phyloP scores from a whole-genome alignment of 345 rosid species.

The Camelina hispida region DNA sequence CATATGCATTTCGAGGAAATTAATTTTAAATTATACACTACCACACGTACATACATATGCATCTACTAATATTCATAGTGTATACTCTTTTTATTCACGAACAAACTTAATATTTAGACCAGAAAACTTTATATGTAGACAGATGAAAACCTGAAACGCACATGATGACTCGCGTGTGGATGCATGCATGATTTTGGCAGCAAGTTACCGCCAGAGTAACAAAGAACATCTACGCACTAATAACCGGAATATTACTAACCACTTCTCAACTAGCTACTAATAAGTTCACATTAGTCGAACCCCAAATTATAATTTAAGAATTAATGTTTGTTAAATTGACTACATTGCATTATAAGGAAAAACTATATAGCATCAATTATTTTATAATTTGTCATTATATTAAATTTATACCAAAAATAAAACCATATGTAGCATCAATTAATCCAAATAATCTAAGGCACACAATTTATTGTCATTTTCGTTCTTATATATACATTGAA shows the following conservation, averaged over 20 bases:
- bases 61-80: too few relatives aligned
- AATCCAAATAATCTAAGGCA: too few relatives aligned
- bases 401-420: too few relatives aligned
- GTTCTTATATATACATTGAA: constrained; percentile 7
- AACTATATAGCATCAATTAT: too few relatives aligned
- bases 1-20: neutral
- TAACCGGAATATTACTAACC: neutral
- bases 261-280: neutral
- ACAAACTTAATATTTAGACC: neutral
- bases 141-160: neutral
- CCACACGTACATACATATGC: neutral
- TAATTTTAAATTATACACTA: neutral
- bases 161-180: neutral
- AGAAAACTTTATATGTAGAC: neutral
- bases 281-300: neutral
- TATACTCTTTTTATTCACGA: neutral
- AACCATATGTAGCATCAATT: too few relatives aligned
- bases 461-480: neutral
- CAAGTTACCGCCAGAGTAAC: neutral
- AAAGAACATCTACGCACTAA: neutral
- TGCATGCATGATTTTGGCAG: neutral
- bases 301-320: neutral
- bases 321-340: too few relatives aligned
- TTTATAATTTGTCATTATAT: too few relatives aligned
- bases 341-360: too few relatives aligned